Conservation (phyloP, 371 early-diverging fungal species). For the Mortierella sp. region DNA sequence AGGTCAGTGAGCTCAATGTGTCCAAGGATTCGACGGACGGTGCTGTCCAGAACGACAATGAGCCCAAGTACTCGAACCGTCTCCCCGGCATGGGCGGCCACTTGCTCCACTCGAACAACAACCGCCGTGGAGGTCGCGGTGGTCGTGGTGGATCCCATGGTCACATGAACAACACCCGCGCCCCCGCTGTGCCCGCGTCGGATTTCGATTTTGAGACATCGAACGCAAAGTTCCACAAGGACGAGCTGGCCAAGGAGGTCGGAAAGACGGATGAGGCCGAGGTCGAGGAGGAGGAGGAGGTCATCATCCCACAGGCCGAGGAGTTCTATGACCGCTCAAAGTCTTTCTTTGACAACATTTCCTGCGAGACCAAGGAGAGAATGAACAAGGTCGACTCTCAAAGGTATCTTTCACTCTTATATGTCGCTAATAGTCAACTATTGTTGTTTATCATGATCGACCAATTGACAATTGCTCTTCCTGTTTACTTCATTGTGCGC, state of each 20-base stretch:
- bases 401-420: constrained; percentile 4
- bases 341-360: constrained; percentile 98
- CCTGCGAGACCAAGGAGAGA: constrained; percentile 96
- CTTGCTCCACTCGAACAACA: constrained; percentile 57
- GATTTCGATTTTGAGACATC: constrained; percentile 96
- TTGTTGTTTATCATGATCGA: constrained; percentile 15
- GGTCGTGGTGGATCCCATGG: constrained; percentile 58
- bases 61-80: constrained; percentile 41
- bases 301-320: constrained; percentile 65
- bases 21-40: constrained; percentile 50
- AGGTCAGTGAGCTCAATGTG: constrained; percentile 67
- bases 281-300: constrained; percentile 64
- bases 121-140: constrained; percentile 63
- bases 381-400: constrained; percentile 58
- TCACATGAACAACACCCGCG: constrained; percentile 46
- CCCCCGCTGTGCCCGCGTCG: constrained; percentile 79
- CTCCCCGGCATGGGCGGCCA: constrained; percentile 63
- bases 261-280: constrained; percentile 52
- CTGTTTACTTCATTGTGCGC: not conserved
- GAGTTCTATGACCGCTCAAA: constrained; percentile 80
- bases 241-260: constrained; percentile 79
- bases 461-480: not conserved
- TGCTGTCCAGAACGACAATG: constrained; percentile 27
- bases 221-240: constrained; percentile 94
- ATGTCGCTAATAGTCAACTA: not conserved